Evolutionary conservation across 2,329 filamentous ascomycete genomes (phyloP).

Genomic region (Aspergillus phoenicis): DNA sequence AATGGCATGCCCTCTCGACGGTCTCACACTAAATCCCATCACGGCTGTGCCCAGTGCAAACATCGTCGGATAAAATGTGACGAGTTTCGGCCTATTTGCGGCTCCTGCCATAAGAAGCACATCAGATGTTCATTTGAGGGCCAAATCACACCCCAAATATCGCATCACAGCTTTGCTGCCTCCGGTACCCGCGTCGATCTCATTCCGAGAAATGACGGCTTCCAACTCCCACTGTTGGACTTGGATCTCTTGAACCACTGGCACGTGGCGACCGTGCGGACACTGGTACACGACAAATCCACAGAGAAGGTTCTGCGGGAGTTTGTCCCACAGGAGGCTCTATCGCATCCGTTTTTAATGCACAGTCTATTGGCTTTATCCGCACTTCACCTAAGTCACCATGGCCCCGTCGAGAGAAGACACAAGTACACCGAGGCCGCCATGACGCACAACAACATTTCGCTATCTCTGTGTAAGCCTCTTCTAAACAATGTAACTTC

Average conservation of each 20-base stretch:
- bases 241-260: slow-evolving; percentile 20
- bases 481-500: slow-evolving; percentile 12
- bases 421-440: slow-evolving; percentile 10
- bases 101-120: slow-evolving; percentile 11
- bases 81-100: slow-evolving; percentile 16
- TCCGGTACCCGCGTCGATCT: neutral
- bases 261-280: slow-evolving; percentile 12
- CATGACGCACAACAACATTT: slow-evolving; percentile 14
- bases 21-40: slow-evolving; percentile 16
- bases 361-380: slow-evolving; percentile 17
- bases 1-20: slow-evolving; percentile 14
- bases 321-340: slow-evolving; percentile 10
- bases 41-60: slow-evolving; percentile 20
- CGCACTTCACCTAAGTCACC: slow-evolving; percentile 12
- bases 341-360: slow-evolving; percentile 17
- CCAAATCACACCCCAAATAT: neutral
- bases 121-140: slow-evolving; percentile 11
- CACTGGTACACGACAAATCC: neutral
- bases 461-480: slow-evolving; percentile 14
- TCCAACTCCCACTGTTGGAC: slow-evolving; percentile 11
- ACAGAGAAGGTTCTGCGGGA: slow-evolving; percentile 9
- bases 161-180: neutral
- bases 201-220: too few species aligned
- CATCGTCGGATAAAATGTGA: slow-evolving; percentile 21
- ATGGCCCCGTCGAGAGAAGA: neutral